phyloP scores from a whole-genome alignment of 768 basidiomycete genomes.

The Leccinum fibrillosum region DNA sequence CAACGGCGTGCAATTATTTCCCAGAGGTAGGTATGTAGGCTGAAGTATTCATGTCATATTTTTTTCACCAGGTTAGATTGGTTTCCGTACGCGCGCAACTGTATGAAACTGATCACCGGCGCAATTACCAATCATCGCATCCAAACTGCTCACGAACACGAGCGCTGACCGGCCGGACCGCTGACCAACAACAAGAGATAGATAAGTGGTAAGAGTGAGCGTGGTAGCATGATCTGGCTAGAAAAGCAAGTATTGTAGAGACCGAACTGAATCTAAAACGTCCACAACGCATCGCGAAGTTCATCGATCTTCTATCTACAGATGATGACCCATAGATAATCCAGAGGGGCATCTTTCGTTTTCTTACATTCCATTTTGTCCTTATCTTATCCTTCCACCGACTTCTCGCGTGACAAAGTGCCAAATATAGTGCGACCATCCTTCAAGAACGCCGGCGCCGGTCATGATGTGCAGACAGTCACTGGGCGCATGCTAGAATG shows the following conservation, averaged over 20 bases:
- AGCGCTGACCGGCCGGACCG: too few species aligned
- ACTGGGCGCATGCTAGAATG: constrained; percentile 36
- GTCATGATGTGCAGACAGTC: constrained; percentile 49
- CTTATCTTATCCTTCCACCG: constrained; percentile 22
- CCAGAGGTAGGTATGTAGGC: too few species aligned
- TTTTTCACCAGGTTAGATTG: too few species aligned
- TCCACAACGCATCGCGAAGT: background rate
- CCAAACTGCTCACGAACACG: background rate
- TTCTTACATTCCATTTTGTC: background rate
- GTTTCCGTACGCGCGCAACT: too few species aligned
- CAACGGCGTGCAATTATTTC: background rate
- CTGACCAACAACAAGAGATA: background rate
- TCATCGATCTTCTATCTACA: background rate
- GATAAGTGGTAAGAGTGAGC: background rate
- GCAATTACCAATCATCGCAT: too few species aligned
- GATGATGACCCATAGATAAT: background rate
- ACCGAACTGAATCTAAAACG: background rate
- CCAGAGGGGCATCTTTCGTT: background rate
- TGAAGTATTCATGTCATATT: too few species aligned
- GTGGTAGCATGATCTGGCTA: background rate
- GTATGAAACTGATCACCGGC: too few species aligned
- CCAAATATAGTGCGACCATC: constrained; percentile 52
- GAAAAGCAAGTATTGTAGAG: background rate
- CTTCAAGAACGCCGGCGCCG: constrained; percentile 47
- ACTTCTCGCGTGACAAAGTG: constrained; percentile 43